A percentile compares a stretch with the other conserved stretches of the same genome.
These are phyloP conservation scores for Phellopilus nigrolimitatus DNA, from an alignment of 1,284 basidiomycete species.

Conservation along the genomic window DNA sequence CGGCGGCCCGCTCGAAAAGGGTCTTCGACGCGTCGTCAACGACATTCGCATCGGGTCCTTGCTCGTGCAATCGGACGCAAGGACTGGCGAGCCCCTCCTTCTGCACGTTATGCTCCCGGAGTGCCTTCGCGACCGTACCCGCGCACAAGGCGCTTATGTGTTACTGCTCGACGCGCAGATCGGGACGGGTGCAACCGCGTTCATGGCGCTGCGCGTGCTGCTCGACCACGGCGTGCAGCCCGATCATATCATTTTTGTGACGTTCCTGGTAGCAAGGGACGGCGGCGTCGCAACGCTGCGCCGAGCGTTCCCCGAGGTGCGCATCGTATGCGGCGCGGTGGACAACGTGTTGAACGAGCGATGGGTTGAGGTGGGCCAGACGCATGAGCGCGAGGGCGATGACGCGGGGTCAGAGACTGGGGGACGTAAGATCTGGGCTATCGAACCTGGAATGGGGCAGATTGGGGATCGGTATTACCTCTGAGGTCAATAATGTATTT, in stretches of 20 bases:
- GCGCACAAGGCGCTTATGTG: constrained; percentile 72
- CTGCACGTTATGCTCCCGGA: constrained; percentile 79
- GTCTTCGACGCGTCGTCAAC: constrained; percentile 84
- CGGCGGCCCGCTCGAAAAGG: constrained; percentile 86
- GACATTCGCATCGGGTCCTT: constrained; percentile 87
- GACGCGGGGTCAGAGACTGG: constrained; percentile 30
- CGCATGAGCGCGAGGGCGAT: constrained; percentile 29
- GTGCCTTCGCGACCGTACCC: constrained; percentile 58
- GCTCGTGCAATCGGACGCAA: constrained; percentile 84
- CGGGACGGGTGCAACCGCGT: constrained; percentile 90
- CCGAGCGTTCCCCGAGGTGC: constrained; percentile 77
- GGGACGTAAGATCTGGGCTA: constrained; percentile 61
- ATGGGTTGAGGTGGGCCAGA: constrained; percentile 53
- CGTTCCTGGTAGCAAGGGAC: constrained; percentile 79
- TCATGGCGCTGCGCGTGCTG: constrained; percentile 95
- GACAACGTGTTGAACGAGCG: constrained; percentile 71
- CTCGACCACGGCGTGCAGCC: constrained; percentile 92
- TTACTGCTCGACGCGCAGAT: constrained; percentile 93
- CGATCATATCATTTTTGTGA: constrained; percentile 81
- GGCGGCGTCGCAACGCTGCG: constrained; percentile 79
- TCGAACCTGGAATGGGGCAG: constrained; percentile 79
- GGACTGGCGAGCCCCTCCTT: constrained; percentile 84
- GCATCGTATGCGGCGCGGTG: constrained; percentile 79
- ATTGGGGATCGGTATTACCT: constrained; percentile 60
- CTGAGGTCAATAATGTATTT: not conserved